Evolutionary conservation across 2,329 filamentous ascomycete genomes (phyloP), one percentile per base, ranked within the genome.

Genomic region (Penicillium sp.): DNA sequence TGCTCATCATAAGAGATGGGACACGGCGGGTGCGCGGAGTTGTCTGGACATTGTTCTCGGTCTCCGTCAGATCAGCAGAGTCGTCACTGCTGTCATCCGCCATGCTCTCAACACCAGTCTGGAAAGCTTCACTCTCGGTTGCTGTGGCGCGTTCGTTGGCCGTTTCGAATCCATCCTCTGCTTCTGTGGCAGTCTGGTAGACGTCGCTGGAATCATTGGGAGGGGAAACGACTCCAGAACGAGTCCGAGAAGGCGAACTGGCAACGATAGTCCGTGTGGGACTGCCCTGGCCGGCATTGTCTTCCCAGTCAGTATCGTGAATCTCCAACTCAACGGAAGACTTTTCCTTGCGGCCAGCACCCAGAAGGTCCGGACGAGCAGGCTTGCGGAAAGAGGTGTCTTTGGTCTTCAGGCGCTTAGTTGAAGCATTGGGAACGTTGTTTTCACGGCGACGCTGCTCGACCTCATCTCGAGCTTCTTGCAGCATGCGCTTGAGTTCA

Each of bases 61-160:
- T 98, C 77, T 96, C 94, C 0, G 92, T 96, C 50, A 90, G 81
- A 65, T 92, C 89, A 61, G 92, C 91, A 57, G 87, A 89, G 55
- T 74, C 73, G 54, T 74, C 73, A 43, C 69, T 72, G 70, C 88
- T 92, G 16, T 91, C 90, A 68, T 83, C 83, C 55, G 81, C 82
- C 63, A 87, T 78, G 61, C 82, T 87, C 72, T 98, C 95, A 16
- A 87, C 86, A n/a, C 91, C 92, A 4, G 94, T 97, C 73, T 96
- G 90, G 85, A 98, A 98, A 63, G 92, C 92, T 66, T 98, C 94
- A 11, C 92, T 96, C 77, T 96, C 93, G 0, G 92, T 96, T 13
- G 82, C 85, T 7, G 80, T 83, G 56, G 85, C 85, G 31, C 87
- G 87, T 75, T 97, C 94, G 69, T 96, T 91, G 24, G 88, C 88